phyloP scores from a whole-genome alignment of 495 filamentous ascomycete species.

The Tuber borchii region DNA sequence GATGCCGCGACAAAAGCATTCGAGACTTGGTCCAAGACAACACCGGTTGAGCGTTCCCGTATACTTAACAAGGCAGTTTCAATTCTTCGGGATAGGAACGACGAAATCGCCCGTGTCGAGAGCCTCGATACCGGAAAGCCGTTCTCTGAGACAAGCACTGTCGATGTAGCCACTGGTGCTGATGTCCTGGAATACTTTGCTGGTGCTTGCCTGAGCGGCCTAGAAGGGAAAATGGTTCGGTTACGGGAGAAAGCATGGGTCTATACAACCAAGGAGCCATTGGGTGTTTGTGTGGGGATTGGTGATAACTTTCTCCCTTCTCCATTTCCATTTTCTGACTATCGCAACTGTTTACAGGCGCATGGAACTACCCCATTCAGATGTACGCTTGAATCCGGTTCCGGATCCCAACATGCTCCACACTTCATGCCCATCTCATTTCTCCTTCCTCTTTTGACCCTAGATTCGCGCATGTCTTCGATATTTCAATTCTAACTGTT shows the following conservation, averaged over 20 bases:
- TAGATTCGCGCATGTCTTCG: not conserved
- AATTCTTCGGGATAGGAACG: constrained; percentile 60
- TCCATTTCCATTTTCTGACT: constrained; percentile 5
- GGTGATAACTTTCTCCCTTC: constrained; percentile 51
- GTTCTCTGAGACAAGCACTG: constrained; percentile 65
- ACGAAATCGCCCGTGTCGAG: constrained; percentile 62
- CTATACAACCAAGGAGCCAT: constrained; percentile 65
- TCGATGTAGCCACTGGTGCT: constrained; percentile 67
- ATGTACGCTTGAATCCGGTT: not conserved
- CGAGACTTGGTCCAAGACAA: constrained; percentile 58
- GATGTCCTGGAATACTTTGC: constrained; percentile 75
- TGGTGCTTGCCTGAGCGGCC: constrained; percentile 62
- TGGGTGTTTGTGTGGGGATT: constrained; percentile 72
- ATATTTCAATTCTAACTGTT: not conserved
- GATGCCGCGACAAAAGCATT: constrained; percentile 58
- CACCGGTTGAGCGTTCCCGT: constrained; percentile 58
- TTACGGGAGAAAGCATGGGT: constrained; percentile 65
- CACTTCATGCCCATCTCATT: not conserved
- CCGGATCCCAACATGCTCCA: not conserved
- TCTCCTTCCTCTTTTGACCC: not conserved
- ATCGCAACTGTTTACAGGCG: not conserved
- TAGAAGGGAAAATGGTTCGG: constrained; percentile 62
- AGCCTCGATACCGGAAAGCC: constrained; percentile 70
- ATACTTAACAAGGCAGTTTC: constrained; percentile 64
- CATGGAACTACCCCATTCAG: not conserved